These are phyloP conservation scores for Alternaria gaisen DNA, from an alignment of 2,329 filamentous ascomycete genomes.

Conservation along the genomic window DNA sequence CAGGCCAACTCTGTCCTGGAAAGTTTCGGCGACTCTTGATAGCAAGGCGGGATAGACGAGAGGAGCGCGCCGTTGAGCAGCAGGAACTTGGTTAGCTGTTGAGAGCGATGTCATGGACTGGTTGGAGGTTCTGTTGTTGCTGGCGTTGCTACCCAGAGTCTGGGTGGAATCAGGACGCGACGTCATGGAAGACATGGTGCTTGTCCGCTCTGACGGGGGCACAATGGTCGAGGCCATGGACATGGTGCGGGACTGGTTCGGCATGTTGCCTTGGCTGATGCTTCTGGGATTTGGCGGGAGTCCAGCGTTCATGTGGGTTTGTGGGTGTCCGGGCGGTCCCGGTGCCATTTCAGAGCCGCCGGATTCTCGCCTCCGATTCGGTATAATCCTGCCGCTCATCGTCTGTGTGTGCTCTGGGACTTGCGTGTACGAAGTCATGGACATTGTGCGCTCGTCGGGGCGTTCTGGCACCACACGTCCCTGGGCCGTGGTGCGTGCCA, in stretches of 20 bases:
- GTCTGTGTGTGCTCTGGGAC: slow-evolving; percentile 85
- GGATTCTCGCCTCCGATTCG: slow-evolving; percentile 73
- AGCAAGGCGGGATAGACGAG: slow-evolving; percentile 93
- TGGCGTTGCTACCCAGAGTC: slow-evolving; percentile 32
- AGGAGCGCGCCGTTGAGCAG: slow-evolving; percentile 69
- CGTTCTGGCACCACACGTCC: slow-evolving; percentile 91
- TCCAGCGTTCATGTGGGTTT: slow-evolving; percentile 32
- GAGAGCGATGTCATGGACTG: slow-evolving; percentile 51
- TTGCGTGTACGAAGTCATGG: slow-evolving; percentile 83
- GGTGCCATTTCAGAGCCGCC: slow-evolving; percentile 40
- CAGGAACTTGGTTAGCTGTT: slow-evolving; percentile 58
- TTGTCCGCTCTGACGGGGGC: slow-evolving; percentile 69
- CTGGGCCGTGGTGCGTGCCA: slow-evolving; percentile 86
- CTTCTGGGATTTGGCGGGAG: slow-evolving; percentile 47
- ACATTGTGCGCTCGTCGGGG: slow-evolving; percentile 94
- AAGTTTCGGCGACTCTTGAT: slow-evolving; percentile 92
- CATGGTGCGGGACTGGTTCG: slow-evolving; percentile 72
- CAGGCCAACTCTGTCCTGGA: slow-evolving; percentile 85
- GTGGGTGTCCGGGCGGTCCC: slow-evolving; percentile 30
- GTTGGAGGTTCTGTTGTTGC: slow-evolving; percentile 50
- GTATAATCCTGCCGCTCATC: slow-evolving; percentile 91
- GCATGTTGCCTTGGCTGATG: slow-evolving; percentile 48
- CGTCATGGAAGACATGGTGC: slow-evolving; percentile 63
- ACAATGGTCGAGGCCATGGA: slow-evolving; percentile 90
- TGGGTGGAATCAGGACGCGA: slow-evolving; percentile 50